phyloP scores from a whole-genome alignment of 1,284 basidiomycete genomes.

The Lignosus rhinocerotis region DNA sequence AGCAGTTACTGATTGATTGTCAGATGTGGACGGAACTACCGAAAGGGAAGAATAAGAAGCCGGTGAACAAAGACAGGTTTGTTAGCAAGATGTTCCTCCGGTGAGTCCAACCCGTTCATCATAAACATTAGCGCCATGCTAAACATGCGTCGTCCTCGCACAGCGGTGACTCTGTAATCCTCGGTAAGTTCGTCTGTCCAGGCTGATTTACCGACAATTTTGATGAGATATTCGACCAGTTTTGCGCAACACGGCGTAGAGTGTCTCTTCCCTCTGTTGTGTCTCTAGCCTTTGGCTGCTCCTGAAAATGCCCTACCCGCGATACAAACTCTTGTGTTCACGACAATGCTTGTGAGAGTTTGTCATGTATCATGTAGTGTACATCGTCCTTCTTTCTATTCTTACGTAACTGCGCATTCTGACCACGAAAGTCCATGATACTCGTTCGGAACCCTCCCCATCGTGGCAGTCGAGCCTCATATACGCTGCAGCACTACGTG shows the following conservation, averaged over 20 bases:
- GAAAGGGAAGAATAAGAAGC: conserved; percentile 98
- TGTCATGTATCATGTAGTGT: conserved; percentile 23
- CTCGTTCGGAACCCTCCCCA: not conserved
- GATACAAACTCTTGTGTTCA: conserved; percentile 1
- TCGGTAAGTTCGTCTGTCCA: conserved; percentile 60
- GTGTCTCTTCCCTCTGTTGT: not conserved
- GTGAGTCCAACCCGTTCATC: conserved; percentile 41
- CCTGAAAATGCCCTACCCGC: not conserved
- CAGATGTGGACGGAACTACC: conserved; percentile 99
- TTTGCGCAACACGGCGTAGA: conserved; percentile 81
- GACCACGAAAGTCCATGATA: not conserved
- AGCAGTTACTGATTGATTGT: conserved; percentile 5
- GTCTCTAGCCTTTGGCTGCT: not conserved
- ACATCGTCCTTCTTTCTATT: conserved; percentile 3
- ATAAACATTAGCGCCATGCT: not conserved
- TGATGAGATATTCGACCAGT: conserved; percentile 44
- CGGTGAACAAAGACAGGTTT: conserved; percentile 98
- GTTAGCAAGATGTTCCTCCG: conserved; percentile 97
- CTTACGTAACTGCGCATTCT: not conserved
- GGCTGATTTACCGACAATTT: not conserved
- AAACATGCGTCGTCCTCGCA: conserved; percentile 12
- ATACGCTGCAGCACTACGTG: not conserved
- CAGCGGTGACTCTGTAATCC: conserved; percentile 93
- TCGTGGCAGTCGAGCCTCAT: not conserved
- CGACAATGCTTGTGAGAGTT: conserved; percentile 10